phyloP scores from a whole-genome alignment of 352 stramenopile genomes.

The Globisporangium emineosum region DNA sequence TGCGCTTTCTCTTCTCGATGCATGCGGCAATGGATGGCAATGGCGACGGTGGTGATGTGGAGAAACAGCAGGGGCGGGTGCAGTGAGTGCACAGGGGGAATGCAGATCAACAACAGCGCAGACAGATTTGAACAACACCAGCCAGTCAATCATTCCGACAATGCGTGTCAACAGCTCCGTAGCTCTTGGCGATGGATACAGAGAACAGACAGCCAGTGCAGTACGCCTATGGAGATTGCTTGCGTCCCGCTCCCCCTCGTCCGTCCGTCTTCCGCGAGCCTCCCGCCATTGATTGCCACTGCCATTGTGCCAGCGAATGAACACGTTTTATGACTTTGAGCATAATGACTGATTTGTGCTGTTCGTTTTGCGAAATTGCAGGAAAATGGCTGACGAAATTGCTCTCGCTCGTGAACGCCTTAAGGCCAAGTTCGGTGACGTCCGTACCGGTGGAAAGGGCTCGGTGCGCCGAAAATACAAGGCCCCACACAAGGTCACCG shows the following conservation, averaged over 20 bases:
- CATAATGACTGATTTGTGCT: slow-evolving; percentile 7
- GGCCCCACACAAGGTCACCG: slow-evolving; percentile 89
- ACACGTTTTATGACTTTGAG: not conserved
- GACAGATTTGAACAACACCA: not conserved
- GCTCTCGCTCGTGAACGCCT: slow-evolving; percentile 84
- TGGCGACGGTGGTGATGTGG: not conserved
- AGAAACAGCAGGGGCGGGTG: not conserved
- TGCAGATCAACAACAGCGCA: not conserved
- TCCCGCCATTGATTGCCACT: not conserved
- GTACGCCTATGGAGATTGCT: not conserved
- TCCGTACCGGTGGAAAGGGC: slow-evolving; percentile 95
- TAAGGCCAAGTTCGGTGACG: slow-evolving; percentile 83
- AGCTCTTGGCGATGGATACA: slow-evolving; percentile 1
- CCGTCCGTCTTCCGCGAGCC: not conserved
- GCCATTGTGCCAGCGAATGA: not conserved
- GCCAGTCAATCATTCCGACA: not conserved
- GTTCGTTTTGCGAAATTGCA: not conserved
- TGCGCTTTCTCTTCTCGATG: not conserved
- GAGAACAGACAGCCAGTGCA: not conserved
- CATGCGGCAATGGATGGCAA: not conserved
- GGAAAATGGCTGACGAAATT: slow-evolving; percentile 88
- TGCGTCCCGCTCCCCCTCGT: not conserved
- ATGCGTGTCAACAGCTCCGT: not conserved
- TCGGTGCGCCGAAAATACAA: slow-evolving; percentile 96
- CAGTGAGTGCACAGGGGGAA: too few relatives aligned